Evolutionary conservation across 768 basidiomycete genomes (phyloP).

Genomic region (Artomyces pyxidatus): DNA sequence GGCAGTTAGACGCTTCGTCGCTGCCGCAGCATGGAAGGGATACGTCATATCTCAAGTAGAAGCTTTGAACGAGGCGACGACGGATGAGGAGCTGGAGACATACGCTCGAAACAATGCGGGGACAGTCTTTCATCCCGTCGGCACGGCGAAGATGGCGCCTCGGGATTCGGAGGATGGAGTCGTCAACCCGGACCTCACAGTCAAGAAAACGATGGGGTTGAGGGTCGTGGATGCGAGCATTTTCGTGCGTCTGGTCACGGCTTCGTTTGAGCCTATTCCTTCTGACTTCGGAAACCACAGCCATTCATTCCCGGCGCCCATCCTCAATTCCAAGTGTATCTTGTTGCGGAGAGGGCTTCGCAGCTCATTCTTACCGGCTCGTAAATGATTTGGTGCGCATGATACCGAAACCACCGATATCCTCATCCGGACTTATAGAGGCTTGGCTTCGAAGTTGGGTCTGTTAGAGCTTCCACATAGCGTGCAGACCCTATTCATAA

Average conservation of each 20-base stretch:
- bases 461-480: too few relatives aligned
- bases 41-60: background rate
- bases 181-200: slow-evolving; percentile 10
- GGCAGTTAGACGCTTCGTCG: slow-evolving; percentile 1
- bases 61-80: background rate
- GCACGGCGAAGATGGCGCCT: slow-evolving; percentile 6
- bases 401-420: too few relatives aligned
- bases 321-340: background rate
- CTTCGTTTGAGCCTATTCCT: background rate
- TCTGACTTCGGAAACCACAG: background rate
- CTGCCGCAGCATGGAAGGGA: background rate
- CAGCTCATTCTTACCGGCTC: background rate
- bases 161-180: slow-evolving; percentile 5
- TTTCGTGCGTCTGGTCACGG: background rate
- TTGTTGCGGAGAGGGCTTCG: background rate
- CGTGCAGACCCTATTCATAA: too few relatives aligned
- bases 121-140: slow-evolving; percentile 5
- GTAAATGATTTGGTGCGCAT: too few relatives aligned
- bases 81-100: slow-evolving; percentile 6
- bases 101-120: slow-evolving; percentile 1
- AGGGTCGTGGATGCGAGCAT: slow-evolving; percentile 10
- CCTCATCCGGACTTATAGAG: too few relatives aligned
- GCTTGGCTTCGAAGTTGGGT: too few relatives aligned
- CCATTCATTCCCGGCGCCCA: background rate
- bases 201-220: slow-evolving; percentile 9